Evolutionary conservation across 2,329 filamentous ascomycete species (phyloP), one percentile per base, ranked within the genome.

Genomic region (Beauveria brongniartii): DNA sequence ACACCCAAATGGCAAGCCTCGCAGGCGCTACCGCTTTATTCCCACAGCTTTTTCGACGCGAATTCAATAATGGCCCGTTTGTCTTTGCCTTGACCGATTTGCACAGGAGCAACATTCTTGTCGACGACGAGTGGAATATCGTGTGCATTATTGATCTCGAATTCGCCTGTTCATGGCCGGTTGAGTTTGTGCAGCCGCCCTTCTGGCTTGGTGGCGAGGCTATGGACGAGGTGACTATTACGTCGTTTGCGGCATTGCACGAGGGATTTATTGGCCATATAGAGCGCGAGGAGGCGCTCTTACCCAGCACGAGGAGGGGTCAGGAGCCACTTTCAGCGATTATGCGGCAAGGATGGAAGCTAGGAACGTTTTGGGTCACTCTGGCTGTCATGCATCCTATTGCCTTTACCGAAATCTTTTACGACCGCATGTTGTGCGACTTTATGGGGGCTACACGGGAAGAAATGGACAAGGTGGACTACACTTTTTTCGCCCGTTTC

Each of bases 91-190:
- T 74, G 43, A 72, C 69, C 48, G 69, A 74, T 63, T 63, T 73
- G 24, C 67, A 73, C 64, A 63, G 58, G 54, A 72, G 70, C 55
- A 73, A 74, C 56, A 70, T 74, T 46, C 67, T 73, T 37, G 69
- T 73, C 26, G 68, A 74, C 53, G 61, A 70, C 57, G 52, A 72
- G 56, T 71, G 68, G 70, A 72, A 73, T 57, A 66, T 72, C 47
- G 69, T 65, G 51, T 65, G 65, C 63, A 59, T 72, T 0, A 69
- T 74, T 48, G 69, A 73, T 59, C 65, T 69, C 59, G 70, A 73
- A 63, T 73, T 68, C 67, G 65, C 69, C 50, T 71, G 68, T 65
- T 65, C 68, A 16, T 65, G 67, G 56, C 70, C 70, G 50, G 43
- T 65, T 30, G 70, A 73, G 59, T 66, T 65, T 26, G 7, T 65